phyloP scores from a whole-genome alignment of 495 filamentous ascomycete genomes.

The Cenococcum geophilum region DNA sequence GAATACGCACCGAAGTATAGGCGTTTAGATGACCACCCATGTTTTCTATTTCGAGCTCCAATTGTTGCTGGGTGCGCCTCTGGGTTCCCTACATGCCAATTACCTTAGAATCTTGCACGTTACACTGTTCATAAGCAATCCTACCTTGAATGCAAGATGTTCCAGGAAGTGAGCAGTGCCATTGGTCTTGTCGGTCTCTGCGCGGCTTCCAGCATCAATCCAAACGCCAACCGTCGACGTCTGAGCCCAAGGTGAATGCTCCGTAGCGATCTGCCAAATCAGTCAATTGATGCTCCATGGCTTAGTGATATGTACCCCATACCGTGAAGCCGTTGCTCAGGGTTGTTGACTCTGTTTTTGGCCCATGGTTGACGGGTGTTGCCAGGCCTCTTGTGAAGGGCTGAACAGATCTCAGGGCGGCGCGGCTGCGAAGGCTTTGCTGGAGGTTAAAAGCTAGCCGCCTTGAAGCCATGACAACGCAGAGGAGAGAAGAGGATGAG shows the following conservation, averaged over 20 bases:
- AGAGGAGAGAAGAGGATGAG: conserved; percentile 11
- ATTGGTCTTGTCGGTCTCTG: conserved; percentile 97
- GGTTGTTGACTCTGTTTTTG: conserved; percentile 89
- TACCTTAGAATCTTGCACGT: conserved; percentile 22
- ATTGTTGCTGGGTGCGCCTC: conserved; percentile 86
- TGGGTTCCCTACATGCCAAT: conserved; percentile 65
- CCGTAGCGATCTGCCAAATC: conserved; percentile 74
- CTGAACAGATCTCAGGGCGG: conserved; percentile 64
- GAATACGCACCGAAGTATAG: conserved; percentile 88
- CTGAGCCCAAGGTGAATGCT: conserved; percentile 97
- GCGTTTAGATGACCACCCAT: conserved; percentile 99
- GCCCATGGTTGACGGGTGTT: conserved; percentile 65
- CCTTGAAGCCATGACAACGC: conserved; percentile 79
- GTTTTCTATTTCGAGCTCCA: conserved; percentile 99
- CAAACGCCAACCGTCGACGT: conserved; percentile 98
- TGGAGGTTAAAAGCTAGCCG: conserved; percentile 84
- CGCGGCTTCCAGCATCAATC: conserved; percentile 97
- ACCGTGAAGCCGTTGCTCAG: conserved; percentile 96
- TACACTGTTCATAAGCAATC: conserved; percentile 2
- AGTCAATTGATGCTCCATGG: conserved; percentile 32
- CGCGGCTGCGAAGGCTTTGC: conserved; percentile 75
- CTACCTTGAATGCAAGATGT: conserved; percentile 98
- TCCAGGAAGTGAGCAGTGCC: conserved; percentile 99
- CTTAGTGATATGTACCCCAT: conserved; percentile 37
- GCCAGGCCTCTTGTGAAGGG: conserved; percentile 77